A percentile compares a stretch with the other conserved stretches of the same genome.
Conservation (phyloP, 192 early-diverging fungal genomes). For the Coemansia sp. region DNA sequence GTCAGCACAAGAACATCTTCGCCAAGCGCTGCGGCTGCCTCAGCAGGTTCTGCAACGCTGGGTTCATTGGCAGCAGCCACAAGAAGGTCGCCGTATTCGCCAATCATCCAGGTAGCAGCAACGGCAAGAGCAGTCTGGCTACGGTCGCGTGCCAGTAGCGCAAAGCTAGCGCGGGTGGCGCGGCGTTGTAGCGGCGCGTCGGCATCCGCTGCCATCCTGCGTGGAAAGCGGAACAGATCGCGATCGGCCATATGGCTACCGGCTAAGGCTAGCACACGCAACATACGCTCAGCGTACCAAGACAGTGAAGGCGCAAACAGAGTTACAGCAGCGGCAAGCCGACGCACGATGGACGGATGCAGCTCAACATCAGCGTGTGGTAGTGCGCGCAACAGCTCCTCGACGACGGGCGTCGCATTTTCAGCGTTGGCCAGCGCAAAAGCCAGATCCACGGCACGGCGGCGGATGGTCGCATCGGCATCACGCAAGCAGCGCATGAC, state of each 20-base stretch:
- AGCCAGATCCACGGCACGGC: conserved; percentile 91
- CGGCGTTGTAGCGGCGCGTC: conserved; percentile 79
- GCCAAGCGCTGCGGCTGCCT: not conserved
- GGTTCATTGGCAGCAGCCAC: conserved; percentile 34
- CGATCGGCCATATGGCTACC: conserved; percentile 73
- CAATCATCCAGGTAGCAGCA: conserved; percentile 90
- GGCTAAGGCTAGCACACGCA: conserved; percentile 79
- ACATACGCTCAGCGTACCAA: conserved; percentile 96
- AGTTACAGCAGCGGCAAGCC: conserved; percentile 91
- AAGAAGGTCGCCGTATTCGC: conserved; percentile 94
- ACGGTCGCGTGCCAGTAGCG: conserved; percentile 70
- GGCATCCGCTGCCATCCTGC: conserved; percentile 73
- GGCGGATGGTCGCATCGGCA: conserved; percentile 93
- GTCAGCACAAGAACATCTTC: conserved; percentile 15
- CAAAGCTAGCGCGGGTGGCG: conserved; percentile 85
- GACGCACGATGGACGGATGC: conserved; percentile 84
- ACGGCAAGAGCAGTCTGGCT: conserved; percentile 85
- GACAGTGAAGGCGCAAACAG: conserved; percentile 90
- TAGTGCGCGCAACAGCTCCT: conserved; percentile 90
- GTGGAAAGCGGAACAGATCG: conserved; percentile 83
- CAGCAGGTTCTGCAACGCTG: not conserved
- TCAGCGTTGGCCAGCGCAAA: conserved; percentile 94
- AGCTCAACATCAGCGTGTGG: conserved; percentile 89
- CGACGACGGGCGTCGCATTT: conserved; percentile 90
- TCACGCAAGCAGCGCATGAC: conserved; percentile 95